A percentile compares a stretch with the other conserved stretches of the same genome.
Conservation (phyloP, 169 alveolate species). For the Plasmodium gonderi region DNA sequence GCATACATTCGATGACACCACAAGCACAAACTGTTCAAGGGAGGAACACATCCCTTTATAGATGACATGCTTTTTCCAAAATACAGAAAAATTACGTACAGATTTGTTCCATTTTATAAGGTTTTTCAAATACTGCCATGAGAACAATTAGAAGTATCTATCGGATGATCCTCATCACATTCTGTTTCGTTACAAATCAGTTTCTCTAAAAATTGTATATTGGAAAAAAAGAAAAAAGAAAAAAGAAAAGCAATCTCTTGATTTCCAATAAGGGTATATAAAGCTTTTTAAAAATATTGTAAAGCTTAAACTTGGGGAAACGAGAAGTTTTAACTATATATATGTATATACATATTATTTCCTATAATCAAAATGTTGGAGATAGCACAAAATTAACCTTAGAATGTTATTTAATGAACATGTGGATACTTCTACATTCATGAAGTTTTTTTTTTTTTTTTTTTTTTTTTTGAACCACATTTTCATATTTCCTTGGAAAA, state of each 20-base stretch:
- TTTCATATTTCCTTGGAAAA: neutral
- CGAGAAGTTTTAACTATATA: neutral
- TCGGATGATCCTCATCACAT: neutral
- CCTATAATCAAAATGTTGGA: neutral
- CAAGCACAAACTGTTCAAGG: too few relatives aligned
- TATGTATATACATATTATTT: neutral
- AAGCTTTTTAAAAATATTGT: neutral
- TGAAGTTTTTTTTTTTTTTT: neutral
- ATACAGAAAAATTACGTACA: too few relatives aligned
- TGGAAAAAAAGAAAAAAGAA: neutral
- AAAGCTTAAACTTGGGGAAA: neutral
- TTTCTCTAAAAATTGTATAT: neutral
- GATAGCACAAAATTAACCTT: neutral
- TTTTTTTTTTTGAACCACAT: neutral
- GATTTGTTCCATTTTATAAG: too few relatives aligned
- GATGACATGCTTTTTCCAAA: too few relatives aligned
- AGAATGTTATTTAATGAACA: neutral
- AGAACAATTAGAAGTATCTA: too few relatives aligned
- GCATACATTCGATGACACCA: too few relatives aligned
- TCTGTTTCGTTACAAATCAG: neutral
- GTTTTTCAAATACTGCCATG: too few relatives aligned
- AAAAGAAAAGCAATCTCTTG: neutral
- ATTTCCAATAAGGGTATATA: too few relatives aligned
- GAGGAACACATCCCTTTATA: too few relatives aligned
- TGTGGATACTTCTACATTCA: neutral